Evolutionary conservation across 2,329 filamentous ascomycete genomes (phyloP).

Genomic region (Nothopassalora personata): DNA sequence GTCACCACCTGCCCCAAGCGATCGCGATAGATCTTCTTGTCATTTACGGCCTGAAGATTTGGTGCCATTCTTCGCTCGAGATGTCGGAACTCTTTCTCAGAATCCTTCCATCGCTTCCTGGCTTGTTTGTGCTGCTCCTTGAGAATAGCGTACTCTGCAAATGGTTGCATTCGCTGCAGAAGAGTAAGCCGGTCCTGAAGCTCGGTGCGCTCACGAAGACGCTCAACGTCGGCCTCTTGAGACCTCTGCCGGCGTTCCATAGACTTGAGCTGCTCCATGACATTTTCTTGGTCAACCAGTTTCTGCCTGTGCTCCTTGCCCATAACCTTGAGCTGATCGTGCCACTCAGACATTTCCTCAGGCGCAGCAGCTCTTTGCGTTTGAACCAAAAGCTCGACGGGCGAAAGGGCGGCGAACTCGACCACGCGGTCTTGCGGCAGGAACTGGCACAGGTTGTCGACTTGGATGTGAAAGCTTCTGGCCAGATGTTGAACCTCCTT

Average conservation of each 20-base stretch:
- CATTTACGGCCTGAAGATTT: conserved; percentile 60
- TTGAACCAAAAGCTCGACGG: conserved; percentile 74
- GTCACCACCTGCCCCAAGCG: conserved; percentile 53
- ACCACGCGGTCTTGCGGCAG: conserved; percentile 92
- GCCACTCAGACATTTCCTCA: conserved; percentile 71
- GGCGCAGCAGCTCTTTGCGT: conserved; percentile 86
- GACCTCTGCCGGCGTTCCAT: conserved; percentile 68
- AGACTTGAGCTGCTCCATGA: conserved; percentile 59
- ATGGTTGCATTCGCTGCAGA: conserved; percentile 60
- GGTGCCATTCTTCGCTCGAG: conserved; percentile 62
- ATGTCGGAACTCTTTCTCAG: conserved; percentile 52
- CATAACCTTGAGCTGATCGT: conserved; percentile 66
- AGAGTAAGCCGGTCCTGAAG: conserved; percentile 60
- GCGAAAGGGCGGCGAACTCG: conserved; percentile 80
- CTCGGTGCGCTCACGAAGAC: conserved; percentile 67
- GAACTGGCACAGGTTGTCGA: conserved; percentile 97
- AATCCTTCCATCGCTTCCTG: conserved; percentile 52
- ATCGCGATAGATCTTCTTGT: conserved; percentile 62
- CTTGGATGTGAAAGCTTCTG: conserved; percentile 75
- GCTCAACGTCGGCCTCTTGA: conserved; percentile 76
- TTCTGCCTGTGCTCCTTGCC: conserved; percentile 62
- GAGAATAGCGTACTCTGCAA: conserved; percentile 59
- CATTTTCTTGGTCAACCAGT: conserved; percentile 47
- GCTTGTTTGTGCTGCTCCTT: conserved; percentile 46
- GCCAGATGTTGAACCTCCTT: conserved; percentile 64